Evolutionary conservation across 257 asterid species (phyloP).

Genomic region (Lavandula angustifolia): DNA sequence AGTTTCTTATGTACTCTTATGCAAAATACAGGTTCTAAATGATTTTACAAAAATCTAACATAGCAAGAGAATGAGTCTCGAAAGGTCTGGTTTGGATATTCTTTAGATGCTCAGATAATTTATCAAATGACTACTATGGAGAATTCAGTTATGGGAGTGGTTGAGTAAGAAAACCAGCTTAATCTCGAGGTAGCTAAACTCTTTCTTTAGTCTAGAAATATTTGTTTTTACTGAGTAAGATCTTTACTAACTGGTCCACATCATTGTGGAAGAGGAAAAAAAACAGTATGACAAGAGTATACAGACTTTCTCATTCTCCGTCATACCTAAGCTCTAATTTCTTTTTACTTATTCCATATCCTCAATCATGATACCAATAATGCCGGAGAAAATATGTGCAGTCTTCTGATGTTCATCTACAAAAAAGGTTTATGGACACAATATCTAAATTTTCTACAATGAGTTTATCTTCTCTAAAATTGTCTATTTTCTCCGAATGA

Average conservation of each 20-base stretch:
- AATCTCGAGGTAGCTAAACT: not conserved
- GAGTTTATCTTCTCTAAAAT: not conserved
- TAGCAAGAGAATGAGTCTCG: not conserved
- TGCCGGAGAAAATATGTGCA: not conserved
- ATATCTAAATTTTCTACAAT: not conserved
- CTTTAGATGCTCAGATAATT: not conserved
- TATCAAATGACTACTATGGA: not conserved
- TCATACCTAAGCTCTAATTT: not conserved
- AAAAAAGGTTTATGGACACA: not conserved
- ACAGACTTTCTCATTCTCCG: not conserved
- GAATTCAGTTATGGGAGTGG: not conserved
- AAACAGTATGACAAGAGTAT: not conserved
- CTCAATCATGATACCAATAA: not conserved
- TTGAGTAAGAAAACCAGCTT: not conserved
- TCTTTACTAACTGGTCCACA: not conserved
- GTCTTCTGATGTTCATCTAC: slow-evolving; percentile 12
- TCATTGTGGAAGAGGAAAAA: not conserved
- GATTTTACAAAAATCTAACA: not conserved
- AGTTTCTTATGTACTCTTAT: no score
- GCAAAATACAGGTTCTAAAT: no score
- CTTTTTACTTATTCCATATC: not conserved
- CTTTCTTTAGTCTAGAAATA: not conserved
- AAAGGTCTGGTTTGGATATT: not conserved
- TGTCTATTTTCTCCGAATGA: not conserved
- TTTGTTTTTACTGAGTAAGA: not conserved